These are phyloP conservation scores for Coemansia sp. DNA, from an alignment of 192 early-diverging fungal species.

Conservation along the genomic window DNA sequence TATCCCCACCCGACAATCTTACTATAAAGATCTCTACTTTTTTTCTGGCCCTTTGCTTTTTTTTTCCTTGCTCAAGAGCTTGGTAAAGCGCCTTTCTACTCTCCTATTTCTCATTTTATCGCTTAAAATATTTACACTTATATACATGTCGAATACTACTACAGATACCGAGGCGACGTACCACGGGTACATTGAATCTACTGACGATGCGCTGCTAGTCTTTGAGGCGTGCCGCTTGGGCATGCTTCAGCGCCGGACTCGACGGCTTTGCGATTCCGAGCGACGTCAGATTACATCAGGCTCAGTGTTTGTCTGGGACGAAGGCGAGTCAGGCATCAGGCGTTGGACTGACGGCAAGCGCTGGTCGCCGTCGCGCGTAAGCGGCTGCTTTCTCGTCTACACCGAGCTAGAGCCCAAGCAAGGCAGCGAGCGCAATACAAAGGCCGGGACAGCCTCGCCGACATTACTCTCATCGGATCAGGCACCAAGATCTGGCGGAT, in stretches of 20 bases:
- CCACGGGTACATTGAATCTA: constrained; percentile 72
- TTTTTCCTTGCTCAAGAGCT: neutral
- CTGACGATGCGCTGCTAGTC: constrained; percentile 82
- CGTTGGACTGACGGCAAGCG: constrained; percentile 87
- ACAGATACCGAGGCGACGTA: constrained; percentile 50
- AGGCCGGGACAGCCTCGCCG: neutral
- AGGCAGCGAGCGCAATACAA: neutral
- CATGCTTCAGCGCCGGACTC: constrained; percentile 64
- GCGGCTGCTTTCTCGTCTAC: constrained; percentile 81
- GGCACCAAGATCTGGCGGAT: constrained; percentile 34
- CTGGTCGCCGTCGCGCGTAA: constrained; percentile 85
- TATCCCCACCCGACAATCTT: neutral
- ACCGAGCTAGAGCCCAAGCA: constrained; percentile 69
- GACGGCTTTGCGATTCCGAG: constrained; percentile 77
- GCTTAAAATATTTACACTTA: neutral
- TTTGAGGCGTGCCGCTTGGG: constrained; percentile 84
- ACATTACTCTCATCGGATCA: neutral
- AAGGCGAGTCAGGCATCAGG: constrained; percentile 84
- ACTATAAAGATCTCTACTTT: neutral
- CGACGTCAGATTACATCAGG: constrained; percentile 72
- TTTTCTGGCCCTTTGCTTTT: neutral
- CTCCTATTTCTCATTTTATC: neutral
- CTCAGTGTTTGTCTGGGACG: constrained; percentile 84
- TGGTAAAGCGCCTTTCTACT: neutral
- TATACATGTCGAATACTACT: neutral